Base-by-base conservation (phyloP, 2,329 filamentous ascomycete species). In the Dothiorella sarmentorum region DNA sequence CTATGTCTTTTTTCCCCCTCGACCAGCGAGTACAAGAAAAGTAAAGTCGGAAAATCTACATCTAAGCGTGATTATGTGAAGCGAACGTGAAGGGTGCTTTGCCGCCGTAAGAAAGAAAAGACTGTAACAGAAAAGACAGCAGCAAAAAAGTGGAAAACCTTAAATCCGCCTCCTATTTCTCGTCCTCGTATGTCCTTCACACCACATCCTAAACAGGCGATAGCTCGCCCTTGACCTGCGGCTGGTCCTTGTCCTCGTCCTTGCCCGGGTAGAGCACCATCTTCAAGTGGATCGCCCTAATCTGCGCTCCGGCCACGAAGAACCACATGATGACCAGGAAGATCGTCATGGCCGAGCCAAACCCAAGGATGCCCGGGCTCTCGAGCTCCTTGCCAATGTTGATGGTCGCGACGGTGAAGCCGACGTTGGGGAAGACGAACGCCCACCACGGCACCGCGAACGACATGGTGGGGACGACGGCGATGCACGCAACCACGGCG, bases 371-470 rank as follows among this genome's bases (percentile, higher is more conserved):
- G 3, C 65, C 68, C 26, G 72, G 68, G 40, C 71, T 69, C 42
- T 69, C 53, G 29, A 76, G 62, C 24, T 66, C 65, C 53, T 71
- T 69, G 13, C 72, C 74, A 35, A 76, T 73, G 6, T 66, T 66
- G 43, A 75, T 75, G 3, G 73, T 76, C n/a, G 74, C 73, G n/a
- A 76, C 68, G 49, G 72, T 67, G 53, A 76, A 76, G 18, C 74
- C 74, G 6, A 71, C 71, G 62, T 76, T 76, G 1, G 74, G 74
- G 61, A 76, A 76, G 0, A 76, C 73, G 69, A 83, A 79, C 0
- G 84, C 83, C 81, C 83, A 88, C 83, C 83, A 87, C n/a, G 56
- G 44, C 2, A 87, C 74, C 78, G 64, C 67, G 83, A 85, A 80
- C 81, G 84, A 85, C 13, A 71, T 66, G 27, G 68, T 66, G 60